A percentile compares a stretch with the other conserved stretches of the same genome.
Evolutionary conservation across 345 rosid species (phyloP).

Genomic region (Populus davidiana): DNA sequence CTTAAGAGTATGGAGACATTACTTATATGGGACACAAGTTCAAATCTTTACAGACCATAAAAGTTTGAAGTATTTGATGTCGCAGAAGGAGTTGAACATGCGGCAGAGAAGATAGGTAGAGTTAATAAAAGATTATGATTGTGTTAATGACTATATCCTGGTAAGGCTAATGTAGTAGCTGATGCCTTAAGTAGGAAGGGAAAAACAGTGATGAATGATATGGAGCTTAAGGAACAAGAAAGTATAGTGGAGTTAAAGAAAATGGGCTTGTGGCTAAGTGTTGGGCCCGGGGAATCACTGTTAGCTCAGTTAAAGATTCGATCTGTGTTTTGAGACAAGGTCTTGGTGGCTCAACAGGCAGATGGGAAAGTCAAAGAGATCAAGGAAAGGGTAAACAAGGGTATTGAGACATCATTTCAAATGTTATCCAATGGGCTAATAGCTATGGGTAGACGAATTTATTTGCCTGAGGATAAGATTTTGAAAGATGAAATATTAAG

Average conservation of each 20-base stretch:
- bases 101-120: neutral
- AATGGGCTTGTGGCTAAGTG: no score
- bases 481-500: neutral
- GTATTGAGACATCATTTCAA: no score
- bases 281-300: accelerated
- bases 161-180: neutral
- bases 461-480: neutral
- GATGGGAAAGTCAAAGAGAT: no score
- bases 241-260: no score
- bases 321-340: no score
- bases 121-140: neutral
- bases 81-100: neutral
- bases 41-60: neutral
- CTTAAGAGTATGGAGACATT: neutral
- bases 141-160: neutral
- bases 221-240: no score
- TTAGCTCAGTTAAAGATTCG: no score
- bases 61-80: neutral
- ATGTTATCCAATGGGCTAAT: no score
- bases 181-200: neutral
- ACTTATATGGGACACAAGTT: neutral
- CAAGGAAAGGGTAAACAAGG: neutral
- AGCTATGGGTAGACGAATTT: neutral
- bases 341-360: no score
- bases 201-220: no score